Evolutionary conservation across 2,329 filamentous ascomycete species (phyloP).

Genomic region (Aspergillus tamarii): DNA sequence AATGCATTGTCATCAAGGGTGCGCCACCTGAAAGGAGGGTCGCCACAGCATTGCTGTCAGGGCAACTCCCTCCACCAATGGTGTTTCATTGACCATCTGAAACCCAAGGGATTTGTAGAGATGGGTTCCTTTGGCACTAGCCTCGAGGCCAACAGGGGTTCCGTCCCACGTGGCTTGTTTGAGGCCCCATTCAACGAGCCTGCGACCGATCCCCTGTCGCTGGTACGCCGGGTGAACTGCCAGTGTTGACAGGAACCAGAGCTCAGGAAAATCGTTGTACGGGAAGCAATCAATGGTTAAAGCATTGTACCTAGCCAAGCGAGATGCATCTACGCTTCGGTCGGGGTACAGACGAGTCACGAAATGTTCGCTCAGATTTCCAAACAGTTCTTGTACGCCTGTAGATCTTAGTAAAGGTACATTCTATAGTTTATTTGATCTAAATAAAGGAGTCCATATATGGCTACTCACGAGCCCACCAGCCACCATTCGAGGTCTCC

Average conservation of each 20-base stretch:
- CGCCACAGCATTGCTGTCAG: constrained; percentile 18
- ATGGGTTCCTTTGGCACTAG: constrained; percentile 9
- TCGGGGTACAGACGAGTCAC: constrained; percentile 11
- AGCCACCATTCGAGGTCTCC: not conserved
- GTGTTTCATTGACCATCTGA: constrained; percentile 3
- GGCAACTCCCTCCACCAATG: constrained; percentile 5
- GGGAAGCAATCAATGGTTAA: constrained; percentile 9
- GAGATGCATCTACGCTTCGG: constrained; percentile 16
- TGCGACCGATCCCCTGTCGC: constrained; percentile 19
- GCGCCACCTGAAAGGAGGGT: not conserved
- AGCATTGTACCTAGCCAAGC: constrained; percentile 9
- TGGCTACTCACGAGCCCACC: constrained; percentile 10
- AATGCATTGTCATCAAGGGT: not conserved
- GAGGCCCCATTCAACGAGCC: constrained; percentile 22
- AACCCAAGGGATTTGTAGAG: constrained; percentile 15
- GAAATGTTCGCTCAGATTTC: constrained; percentile 4
- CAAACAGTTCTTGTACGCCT: not conserved
- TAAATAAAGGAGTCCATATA: no score
- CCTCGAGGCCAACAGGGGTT: constrained; percentile 13
- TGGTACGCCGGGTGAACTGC: constrained; percentile 21
- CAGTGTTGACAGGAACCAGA: constrained; percentile 19
- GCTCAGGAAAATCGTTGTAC: constrained; percentile 6
- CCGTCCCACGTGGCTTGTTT: constrained; percentile 21
- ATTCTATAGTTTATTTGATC: not conserved
- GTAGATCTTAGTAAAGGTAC: not conserved